phyloP scores from a whole-genome alignment of 305 asterid genomes.

The Fraxinus angustifolia region DNA sequence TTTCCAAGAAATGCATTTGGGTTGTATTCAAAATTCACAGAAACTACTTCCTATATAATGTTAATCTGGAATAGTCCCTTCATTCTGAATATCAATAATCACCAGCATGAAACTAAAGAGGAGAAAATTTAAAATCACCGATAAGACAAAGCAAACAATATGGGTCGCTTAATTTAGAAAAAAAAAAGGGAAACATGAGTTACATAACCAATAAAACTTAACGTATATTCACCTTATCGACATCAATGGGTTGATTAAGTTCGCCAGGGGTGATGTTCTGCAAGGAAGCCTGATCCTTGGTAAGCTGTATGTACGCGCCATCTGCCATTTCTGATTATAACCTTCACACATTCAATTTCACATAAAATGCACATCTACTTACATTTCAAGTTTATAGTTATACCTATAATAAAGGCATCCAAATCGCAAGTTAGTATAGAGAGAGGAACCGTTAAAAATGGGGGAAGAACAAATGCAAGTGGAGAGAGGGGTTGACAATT shows the following conservation, averaged over 20 bases:
- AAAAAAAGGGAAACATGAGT: neutral
- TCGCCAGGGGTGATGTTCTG: conserved; percentile 78
- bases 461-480: neutral
- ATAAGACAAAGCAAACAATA: neutral
- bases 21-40: neutral
- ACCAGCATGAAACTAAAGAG: neutral
- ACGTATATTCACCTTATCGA: conserved; percentile 37
- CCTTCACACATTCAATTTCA: neutral
- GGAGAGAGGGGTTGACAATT: neutral
- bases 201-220: neutral
- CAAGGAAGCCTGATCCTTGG: conserved; percentile 48
- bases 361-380: neutral
- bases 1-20: neutral
- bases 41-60: neutral
- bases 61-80: neutral
- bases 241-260: conserved; percentile 70
- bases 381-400: neutral
- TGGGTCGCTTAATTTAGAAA: neutral
- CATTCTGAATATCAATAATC: neutral
- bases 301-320: conserved; percentile 62
- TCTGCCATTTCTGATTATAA: conserved; percentile 47
- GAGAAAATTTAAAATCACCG: neutral
- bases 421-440: neutral
- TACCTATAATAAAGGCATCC: neutral
- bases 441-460: neutral